Evolutionary conservation across 225 moss, liverwort and hornwort species (phyloP), one percentile per base, ranked within the genome.

Genomic region (Anthoceros angustus): DNA sequence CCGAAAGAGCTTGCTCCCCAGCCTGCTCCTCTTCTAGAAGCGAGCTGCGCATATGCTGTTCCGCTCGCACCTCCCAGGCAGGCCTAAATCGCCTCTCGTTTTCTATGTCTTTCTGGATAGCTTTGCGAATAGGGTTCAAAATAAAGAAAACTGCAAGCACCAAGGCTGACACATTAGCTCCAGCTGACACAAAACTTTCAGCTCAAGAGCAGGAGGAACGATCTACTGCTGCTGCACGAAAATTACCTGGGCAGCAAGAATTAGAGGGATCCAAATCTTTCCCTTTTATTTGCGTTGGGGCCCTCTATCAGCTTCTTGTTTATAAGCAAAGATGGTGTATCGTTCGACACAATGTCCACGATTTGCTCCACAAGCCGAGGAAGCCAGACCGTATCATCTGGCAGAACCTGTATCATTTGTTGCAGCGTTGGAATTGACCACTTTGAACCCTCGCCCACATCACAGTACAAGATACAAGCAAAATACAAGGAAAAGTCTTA

Each of bases 251-350:
- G 81, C 80, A 20, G 86, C 66, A 42, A 92, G 70, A 64, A 98
- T 61, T 41, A 98, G 82, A 64, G 92, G 98, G 49, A 98, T 98
- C 98, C 92, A 92, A 72, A 89, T 77, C 66, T 98, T 98, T 41
- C 87, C 92, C 76, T 77, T 76, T 89, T 84, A 72, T 98, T 92
- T 55, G 98, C 86, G 66, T 98, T 87, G 40, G 92, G 98, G n/a
- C 98, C 98, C 61, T 98, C 98, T 39, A 98, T 98, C 61, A 98
- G 72, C 74, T 89, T 98, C 75, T 92, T 86, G 70, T 98, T 88
- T 50, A 98, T 79, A 25, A 82, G 62, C 62, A 98, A 76, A 41
- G 98, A 92, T 43, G 81, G 42, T 42, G 68, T 74, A 15, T 78
- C 71, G 65, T 84, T 84, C 50, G 83, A 86, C 42, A 88, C 89